Base-by-base conservation (phyloP, 345 rosid genomes). In the Pelargonium nanum region DNA sequence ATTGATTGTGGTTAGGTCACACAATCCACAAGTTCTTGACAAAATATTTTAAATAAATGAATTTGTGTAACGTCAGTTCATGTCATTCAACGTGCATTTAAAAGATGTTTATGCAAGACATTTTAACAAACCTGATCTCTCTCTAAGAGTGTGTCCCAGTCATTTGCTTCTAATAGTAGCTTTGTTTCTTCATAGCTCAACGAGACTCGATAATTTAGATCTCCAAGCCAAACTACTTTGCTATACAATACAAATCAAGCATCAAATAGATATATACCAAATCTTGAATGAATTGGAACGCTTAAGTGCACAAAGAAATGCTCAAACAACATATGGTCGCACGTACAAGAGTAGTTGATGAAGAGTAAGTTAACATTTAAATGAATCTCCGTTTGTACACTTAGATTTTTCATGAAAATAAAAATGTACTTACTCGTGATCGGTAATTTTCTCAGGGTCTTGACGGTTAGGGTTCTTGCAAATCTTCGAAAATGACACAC, bases 61-160 rank as follows among this genome's bases (percentile, higher is more conserved):
- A n/a, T n/a, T n/a, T n/a, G n/a, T n/a, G n/a, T n/a, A n/a, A n/a
- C n/a, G n/a, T n/a, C n/a, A n/a, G n/a, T n/a, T n/a, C n/a, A n/a
- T n/a, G n/a, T n/a, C n/a, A n/a, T n/a, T n/a, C n/a, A n/a, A n/a
- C n/a, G n/a, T n/a, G n/a, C n/a, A n/a, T n/a, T n/a, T n/a, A n/a
- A n/a, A n/a, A n/a, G n/a, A n/a, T n/a, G n/a, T n/a, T n/a, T n/a
- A n/a, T n/a, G n/a, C n/a, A n/a, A n/a, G n/a, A n/a, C n/a, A n/a
- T n/a, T n/a, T n/a, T n/a, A n/a, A n/a, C n/a, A n/a, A 72, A 89
- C 99, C 99, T 93, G 99, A 65, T 93, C 99, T 64, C 77, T 89
- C 74, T 78, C 81, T 30, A 94, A 89, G 51, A 94, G 72, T 45
- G 81, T 55, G 60, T 86, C 87, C 97, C 97, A 94, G 58, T 88